These are phyloP conservation scores for Ceratocystis lukuohia DNA, from an alignment of 2,329 filamentous ascomycete genomes.

Conservation along the genomic window DNA sequence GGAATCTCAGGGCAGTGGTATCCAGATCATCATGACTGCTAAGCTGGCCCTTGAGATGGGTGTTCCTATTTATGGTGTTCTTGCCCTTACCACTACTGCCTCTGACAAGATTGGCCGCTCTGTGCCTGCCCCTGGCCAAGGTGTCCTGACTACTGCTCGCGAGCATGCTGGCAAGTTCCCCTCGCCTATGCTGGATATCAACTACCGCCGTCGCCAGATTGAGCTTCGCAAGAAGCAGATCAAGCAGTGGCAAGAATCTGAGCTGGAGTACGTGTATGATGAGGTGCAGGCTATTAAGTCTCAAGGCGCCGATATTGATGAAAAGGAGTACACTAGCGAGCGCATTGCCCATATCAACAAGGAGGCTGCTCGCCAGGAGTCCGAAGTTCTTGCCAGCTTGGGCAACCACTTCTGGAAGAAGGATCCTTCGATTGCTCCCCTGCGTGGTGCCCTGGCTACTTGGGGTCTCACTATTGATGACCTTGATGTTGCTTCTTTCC, in stretches of 20 bases:
- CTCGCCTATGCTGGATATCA: conserved; percentile 90
- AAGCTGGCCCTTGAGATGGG: conserved; percentile 96
- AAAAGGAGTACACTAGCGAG: conserved; percentile 73
- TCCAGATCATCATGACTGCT: conserved; percentile 97
- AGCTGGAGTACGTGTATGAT: conserved; percentile 83
- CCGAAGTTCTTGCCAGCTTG: conserved; percentile 80
- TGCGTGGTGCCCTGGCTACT: conserved; percentile 88
- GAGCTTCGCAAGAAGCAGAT: conserved; percentile 89
- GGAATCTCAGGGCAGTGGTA: conserved; percentile 97
- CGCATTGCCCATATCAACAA: conserved; percentile 75
- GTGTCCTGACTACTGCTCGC: conserved; percentile 88
- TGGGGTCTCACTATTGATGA: conserved; percentile 98
- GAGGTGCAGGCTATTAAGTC: conserved; percentile 85
- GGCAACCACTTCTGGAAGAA: conserved; percentile 99
- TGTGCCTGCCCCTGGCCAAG: conserved; percentile 88
- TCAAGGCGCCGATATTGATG: conserved; percentile 59
- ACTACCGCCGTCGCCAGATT: conserved; percentile 90
- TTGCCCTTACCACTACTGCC: conserved; percentile 87
- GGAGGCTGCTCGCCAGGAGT: conserved; percentile 76
- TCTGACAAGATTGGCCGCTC: conserved; percentile 99
- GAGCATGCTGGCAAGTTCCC: conserved; percentile 86
- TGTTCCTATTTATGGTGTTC: conserved; percentile 88
- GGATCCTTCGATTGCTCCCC: conserved; percentile 81
- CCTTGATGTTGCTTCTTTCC: conserved; percentile 89
- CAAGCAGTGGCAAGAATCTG: conserved; percentile 90